phyloP scores from a whole-genome alignment of 768 basidiomycete species.

The Mycena haematopus region DNA sequence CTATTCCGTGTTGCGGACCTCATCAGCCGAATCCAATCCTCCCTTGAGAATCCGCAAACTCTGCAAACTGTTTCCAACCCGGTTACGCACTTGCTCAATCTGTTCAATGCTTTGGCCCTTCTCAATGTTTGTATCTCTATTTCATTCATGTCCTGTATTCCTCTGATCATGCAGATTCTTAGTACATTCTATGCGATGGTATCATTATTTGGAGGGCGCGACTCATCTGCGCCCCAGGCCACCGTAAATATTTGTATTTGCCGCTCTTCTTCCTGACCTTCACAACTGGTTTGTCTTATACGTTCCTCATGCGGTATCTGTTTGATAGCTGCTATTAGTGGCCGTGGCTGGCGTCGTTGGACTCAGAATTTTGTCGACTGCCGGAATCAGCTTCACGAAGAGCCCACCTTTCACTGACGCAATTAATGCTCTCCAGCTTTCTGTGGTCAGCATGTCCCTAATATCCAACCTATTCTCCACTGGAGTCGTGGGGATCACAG shows the following conservation, averaged over 20 bases:
- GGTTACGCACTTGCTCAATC: background rate
- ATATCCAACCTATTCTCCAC: constrained; percentile 21
- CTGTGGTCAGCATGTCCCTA: background rate
- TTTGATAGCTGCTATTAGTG: background rate
- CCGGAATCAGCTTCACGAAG: background rate
- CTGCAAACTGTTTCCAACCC: background rate
- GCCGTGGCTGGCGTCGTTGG: constrained; percentile 2
- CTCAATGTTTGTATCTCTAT: background rate
- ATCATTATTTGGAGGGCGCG: constrained; percentile 5
- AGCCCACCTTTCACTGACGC: background rate
- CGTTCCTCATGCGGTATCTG: background rate
- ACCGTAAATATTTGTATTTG: background rate
- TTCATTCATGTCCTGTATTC: background rate
- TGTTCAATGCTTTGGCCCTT: background rate
- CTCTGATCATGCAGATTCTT: background rate
- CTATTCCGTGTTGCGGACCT: background rate
- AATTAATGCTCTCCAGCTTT: constrained; percentile 14
- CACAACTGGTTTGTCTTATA: background rate
- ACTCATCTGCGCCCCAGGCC: background rate
- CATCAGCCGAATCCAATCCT: background rate
- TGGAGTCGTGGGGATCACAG: constrained; percentile 12
- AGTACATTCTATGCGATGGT: constrained; percentile 1
- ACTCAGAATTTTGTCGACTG: constrained; percentile 1
- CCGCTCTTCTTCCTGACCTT: constrained; percentile 3
- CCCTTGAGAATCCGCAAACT: background rate